Evolutionary conservation across 352 stramenopile genomes (phyloP), one percentile per base, ranked within the genome.

Genomic region (Detonula confervacea): DNA sequence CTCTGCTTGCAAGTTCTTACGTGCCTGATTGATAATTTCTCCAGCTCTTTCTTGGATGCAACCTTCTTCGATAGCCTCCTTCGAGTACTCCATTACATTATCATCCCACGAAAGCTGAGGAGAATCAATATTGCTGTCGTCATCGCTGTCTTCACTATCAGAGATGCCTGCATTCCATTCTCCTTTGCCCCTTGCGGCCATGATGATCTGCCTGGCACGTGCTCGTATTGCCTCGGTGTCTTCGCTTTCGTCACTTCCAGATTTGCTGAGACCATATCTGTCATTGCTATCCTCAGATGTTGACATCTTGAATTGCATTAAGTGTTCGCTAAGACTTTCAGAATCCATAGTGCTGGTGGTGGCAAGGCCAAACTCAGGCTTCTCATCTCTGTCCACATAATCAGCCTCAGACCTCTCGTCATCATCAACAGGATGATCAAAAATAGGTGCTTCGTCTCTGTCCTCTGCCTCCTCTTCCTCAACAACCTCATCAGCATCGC

Each of bases 1-100:
- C 49, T 72, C 44, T 46, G 39, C 44, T 27, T 63, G 22, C 11
- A 72, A 22, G 25, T 72, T 37, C 9, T 63, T 63, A 12, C 63
- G 22, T 64, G 49, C 46, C 49, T 30, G 63, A 37, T 72, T 65
- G 24, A 72, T 72, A 35, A 72, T 72, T 22, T 72, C 44, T 22
- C 1, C 63, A 49, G 49, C 63, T 60, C 63, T 57, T 6, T 72
- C 63, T 57, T 61, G 22, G 24, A 60, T 37, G 9, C 25, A 20
- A 20, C 16, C 7, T 14, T 72, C 63, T 37, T 37, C 12, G 14
- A 49, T 24, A 46, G 3, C 33, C 25, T 25, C 27, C 9, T 33
- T 70, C 18, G 37, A 44, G 14, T 35, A 22, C 16, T 30, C 27
- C 4, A 20, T 59, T 27, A 3, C 16, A 1, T 47, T 16, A 14